Conservation (phyloP, 2,329 filamentous ascomycete species). For the Hypoxylon sp. region DNA sequence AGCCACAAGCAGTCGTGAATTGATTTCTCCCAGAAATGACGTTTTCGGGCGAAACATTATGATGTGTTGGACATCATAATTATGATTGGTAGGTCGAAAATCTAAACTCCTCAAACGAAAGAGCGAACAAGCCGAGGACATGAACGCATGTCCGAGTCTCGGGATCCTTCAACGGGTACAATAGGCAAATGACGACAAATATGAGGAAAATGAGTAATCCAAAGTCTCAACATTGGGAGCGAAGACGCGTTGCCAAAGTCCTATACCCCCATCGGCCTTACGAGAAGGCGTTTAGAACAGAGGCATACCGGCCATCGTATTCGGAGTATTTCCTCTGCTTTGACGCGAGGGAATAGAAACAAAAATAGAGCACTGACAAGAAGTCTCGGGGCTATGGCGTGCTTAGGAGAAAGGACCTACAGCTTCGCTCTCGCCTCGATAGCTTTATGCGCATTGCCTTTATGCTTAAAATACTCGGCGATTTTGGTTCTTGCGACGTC, state of each 20-base stretch:
- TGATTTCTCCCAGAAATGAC: neutral
- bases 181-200: constrained; percentile 1
- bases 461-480: constrained; percentile 79
- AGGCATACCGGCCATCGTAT: constrained; percentile 8
- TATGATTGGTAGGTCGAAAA: constrained; percentile 23
- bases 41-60: constrained; percentile 9
- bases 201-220: neutral
- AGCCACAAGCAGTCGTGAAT: constrained; percentile 3
- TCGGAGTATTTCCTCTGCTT: constrained; percentile 1
- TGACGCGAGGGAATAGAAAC: constrained; percentile 1
- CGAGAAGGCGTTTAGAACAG: neutral
- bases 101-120: constrained; percentile 11
- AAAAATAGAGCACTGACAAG: constrained; percentile 18
- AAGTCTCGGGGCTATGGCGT: neutral
- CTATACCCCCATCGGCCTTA: constrained; percentile 6
- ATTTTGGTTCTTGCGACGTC: constrained; percentile 80
- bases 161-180: constrained; percentile 19
- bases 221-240: neutral
- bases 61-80: neutral
- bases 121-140: constrained; percentile 10
- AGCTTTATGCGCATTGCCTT: constrained; percentile 59
- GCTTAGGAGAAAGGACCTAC: constrained; percentile 49
- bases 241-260: constrained; percentile 4
- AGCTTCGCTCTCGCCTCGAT: constrained; percentile 67
- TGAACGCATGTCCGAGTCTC: constrained; percentile 4